A percentile compares a stretch with the other conserved stretches of the same genome.
These are phyloP conservation scores for Aspergillus ochraceoroseus DNA, from an alignment of 2,329 filamentous ascomycete species.

Conservation along the genomic window DNA sequence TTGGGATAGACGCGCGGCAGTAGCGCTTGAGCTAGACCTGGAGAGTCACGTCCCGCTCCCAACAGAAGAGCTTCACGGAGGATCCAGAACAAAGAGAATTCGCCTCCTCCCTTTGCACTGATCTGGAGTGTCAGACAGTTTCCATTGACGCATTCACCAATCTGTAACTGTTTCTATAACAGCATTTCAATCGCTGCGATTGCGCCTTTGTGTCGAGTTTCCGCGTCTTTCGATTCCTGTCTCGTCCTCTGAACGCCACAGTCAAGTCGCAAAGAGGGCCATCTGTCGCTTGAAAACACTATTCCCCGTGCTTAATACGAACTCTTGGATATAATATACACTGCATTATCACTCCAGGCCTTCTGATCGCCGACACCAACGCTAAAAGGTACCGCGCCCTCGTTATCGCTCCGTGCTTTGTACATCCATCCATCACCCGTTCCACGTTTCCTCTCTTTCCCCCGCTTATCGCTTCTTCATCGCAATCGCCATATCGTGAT, in stretches of 20 bases:
- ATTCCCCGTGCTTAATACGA: no score
- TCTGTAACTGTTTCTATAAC: neutral
- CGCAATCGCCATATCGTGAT: constrained; percentile 9
- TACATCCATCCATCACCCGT: constrained; percentile 2
- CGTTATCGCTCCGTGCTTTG: constrained; percentile 4
- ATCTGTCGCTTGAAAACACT: no score
- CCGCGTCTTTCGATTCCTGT: constrained; percentile 2
- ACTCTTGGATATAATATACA: no score
- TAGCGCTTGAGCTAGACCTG: constrained; percentile 14
- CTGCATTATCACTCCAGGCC: neutral
- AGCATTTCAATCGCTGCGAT: neutral
- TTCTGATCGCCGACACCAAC: neutral
- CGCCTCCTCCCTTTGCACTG: neutral
- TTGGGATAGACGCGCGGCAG: neutral
- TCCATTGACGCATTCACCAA: neutral
- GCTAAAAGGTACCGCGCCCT: constrained; percentile 17
- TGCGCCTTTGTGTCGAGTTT: neutral
- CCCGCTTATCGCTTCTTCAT: constrained; percentile 8
- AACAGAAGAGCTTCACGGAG: constrained; percentile 11
- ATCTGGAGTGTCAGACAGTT: neutral
- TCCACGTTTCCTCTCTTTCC: constrained; percentile 7
- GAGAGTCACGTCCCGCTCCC: constrained; percentile 3
- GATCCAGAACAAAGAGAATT: constrained; percentile 5
- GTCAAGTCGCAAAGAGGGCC: neutral
- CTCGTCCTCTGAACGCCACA: no score